Evolutionary conservation across 257 asterid species (phyloP).

Genomic region (Solanum bukasovii): DNA sequence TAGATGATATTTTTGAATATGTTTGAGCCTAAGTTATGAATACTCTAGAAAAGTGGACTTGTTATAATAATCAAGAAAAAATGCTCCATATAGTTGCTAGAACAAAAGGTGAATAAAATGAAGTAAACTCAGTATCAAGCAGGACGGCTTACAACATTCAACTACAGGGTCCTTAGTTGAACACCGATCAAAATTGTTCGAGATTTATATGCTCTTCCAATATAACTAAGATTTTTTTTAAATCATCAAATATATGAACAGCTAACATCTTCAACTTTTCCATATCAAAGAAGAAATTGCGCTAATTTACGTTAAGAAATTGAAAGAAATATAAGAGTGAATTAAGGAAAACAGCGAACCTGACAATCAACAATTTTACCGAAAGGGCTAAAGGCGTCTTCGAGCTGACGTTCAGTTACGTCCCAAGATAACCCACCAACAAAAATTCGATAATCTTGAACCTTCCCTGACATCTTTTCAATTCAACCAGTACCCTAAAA

Average conservation of each 20-base stretch:
- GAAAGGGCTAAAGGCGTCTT: constrained; percentile 67
- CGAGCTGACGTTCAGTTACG: constrained; percentile 88
- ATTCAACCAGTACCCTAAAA: not conserved
- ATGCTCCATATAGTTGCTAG: not conserved
- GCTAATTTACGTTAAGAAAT: not conserved
- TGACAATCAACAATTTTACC: constrained; percentile 85
- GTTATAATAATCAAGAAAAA: not conserved
- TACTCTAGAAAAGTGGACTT: not conserved
- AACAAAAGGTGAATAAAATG: not conserved
- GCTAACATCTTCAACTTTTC: not conserved
- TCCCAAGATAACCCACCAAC: constrained; percentile 87
- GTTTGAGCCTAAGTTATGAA: not conserved
- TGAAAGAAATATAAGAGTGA: not conserved
- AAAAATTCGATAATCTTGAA: constrained; percentile 66
- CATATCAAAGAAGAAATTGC: not conserved
- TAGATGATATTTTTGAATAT: not conserved
- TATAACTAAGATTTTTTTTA: not conserved
- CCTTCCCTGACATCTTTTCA: constrained; percentile 61
- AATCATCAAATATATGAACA: not conserved
- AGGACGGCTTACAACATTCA: not conserved
- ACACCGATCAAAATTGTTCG: not conserved
- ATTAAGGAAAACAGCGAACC: constrained; percentile 25
- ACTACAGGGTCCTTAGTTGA: not conserved
- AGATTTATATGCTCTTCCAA: not conserved
- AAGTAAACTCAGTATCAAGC: not conserved